Conservation (phyloP, 108 stramenopile genomes). For the Cyclotella distinguenda region DNA sequence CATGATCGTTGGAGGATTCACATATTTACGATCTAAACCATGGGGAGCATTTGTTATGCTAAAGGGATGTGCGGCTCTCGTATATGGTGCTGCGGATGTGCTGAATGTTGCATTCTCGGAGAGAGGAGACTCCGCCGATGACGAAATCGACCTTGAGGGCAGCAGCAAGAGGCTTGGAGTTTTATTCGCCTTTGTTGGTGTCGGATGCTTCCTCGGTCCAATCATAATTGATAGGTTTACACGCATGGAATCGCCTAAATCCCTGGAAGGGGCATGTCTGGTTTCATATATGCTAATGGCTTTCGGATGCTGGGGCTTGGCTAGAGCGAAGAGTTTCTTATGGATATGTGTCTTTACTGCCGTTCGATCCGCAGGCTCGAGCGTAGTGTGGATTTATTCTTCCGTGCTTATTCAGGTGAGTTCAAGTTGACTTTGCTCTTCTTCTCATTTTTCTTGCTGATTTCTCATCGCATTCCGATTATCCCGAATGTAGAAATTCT, state of each 20-base stretch:
- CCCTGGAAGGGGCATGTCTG: slow-evolving; percentile 57
- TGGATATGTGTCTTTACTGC: slow-evolving; percentile 36
- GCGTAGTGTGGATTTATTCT: slow-evolving; percentile 61
- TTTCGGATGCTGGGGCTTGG: slow-evolving; percentile 43
- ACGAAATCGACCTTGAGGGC: slow-evolving; percentile 9
- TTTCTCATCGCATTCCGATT: not conserved
- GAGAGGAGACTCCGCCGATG: slow-evolving; percentile 13
- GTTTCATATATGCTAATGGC: slow-evolving; percentile 42
- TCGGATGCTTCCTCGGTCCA: slow-evolving; percentile 70
- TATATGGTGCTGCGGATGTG: slow-evolving; percentile 59
- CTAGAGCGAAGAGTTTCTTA: slow-evolving; percentile 19
- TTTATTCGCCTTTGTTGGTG: slow-evolving; percentile 60
- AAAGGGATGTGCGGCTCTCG: slow-evolving; percentile 50
- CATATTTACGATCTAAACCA: slow-evolving; percentile 48
- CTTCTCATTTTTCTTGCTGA: not conserved
- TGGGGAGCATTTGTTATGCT: slow-evolving; percentile 60
- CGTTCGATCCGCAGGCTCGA: slow-evolving; percentile 57
- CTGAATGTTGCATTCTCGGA: slow-evolving; percentile 68
- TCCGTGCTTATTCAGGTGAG: slow-evolving; percentile 33
- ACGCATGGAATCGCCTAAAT: slow-evolving; percentile 42
- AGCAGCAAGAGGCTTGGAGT: slow-evolving; percentile 51
- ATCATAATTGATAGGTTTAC: slow-evolving; percentile 49
- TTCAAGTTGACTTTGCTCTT: not conserved
- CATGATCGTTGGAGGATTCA: slow-evolving; percentile 50
- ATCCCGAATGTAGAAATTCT: slow-evolving; percentile 51